Base-by-base conservation (phyloP, 1,284 basidiomycete genomes). In the Rhodotorula sp. region DNA sequence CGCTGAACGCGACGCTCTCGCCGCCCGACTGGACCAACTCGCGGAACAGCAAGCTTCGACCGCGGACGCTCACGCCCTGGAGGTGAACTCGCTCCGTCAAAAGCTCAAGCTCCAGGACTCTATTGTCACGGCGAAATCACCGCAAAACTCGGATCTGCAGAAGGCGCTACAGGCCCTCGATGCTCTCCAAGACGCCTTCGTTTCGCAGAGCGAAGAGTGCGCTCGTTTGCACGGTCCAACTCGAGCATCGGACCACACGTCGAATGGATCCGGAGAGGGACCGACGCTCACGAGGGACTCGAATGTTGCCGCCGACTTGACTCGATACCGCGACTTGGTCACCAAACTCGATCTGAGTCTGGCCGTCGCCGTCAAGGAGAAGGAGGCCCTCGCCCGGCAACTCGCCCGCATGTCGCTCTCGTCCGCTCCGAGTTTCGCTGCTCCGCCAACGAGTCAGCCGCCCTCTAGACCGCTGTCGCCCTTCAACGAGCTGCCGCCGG, bases 281-380 rank as follows among this genome's bases (percentile, higher is more conserved):
- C 10, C 37, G 37, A 12, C 37, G 8, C 1, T 12, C 37, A 42
- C 49, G 22, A 14, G 10, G n/a, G 49, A 51, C 49, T 51, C 49
- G 49, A 12, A 7, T 24, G 20, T 24, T 51, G 49, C 12, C 22
- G 5, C 22, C 49, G 90, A 94, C 77, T 82, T 93, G 42, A 90
- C 92, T 74, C 85, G 84, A 53, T 88, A 91, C 79, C 88, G 89
- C 53, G 87, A 87, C 24, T 83, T 87, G 58, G 83, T 93, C 29
- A 87, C 86, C 46, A 89, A 92, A 63, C 82, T 93, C 44, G 91
- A 93, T 79, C 85, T 85, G 37, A 89, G 91, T 77, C 81, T 92
- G 48, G 88, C 89, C 78, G 86, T 85, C 65, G 86, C 87, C 2
- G 67, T 66, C 53, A 67, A 69, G 51, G 77, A 78, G 61, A 66